Conservation (phyloP, 352 stramenopile species). For the Phytophthora agathidicida region DNA sequence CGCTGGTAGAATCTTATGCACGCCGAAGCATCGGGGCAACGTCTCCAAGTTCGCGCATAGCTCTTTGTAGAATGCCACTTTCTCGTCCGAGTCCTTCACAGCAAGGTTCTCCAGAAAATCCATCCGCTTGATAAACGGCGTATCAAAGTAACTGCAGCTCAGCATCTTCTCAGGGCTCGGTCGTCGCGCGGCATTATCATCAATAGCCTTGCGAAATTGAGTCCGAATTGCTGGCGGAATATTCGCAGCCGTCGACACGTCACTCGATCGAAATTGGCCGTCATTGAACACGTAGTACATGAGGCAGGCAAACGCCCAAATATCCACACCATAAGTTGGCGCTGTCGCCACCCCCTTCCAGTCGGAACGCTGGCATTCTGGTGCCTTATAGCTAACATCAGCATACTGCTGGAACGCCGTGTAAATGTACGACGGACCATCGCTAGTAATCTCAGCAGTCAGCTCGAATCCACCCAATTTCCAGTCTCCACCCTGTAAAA, state of each 20-base stretch:
- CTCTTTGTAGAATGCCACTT: constrained; percentile 95
- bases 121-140: constrained; percentile 93
- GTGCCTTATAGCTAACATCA: constrained; percentile 79
- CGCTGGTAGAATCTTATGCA: constrained; percentile 88
- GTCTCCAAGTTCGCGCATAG: constrained; percentile 74
- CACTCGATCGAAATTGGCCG: constrained; percentile 56
- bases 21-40: constrained; percentile 73
- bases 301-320: constrained; percentile 80
- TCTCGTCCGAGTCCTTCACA: constrained; percentile 94
- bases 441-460: constrained; percentile 83
- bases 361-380: constrained; percentile 83
- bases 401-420: constrained; percentile 86
- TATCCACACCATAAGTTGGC: constrained; percentile 66
- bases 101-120: constrained; percentile 93
- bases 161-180: constrained; percentile 89
- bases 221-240: constrained; percentile 68
- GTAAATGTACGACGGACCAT: constrained; percentile 82
- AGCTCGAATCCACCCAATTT: constrained; percentile 95
- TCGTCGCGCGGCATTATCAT: constrained; percentile 61
- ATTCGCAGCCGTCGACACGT: constrained; percentile 67
- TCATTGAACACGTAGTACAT: constrained; percentile 86
- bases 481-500: constrained; percentile 90
- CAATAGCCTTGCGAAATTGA: constrained; percentile 86
- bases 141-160: constrained; percentile 91
- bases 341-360: constrained; percentile 65